A percentile compares a stretch with the other conserved stretches of the same genome.
Conservation (phyloP, 805 yeast species). For the Maudiozyma pseudohumilis region DNA sequence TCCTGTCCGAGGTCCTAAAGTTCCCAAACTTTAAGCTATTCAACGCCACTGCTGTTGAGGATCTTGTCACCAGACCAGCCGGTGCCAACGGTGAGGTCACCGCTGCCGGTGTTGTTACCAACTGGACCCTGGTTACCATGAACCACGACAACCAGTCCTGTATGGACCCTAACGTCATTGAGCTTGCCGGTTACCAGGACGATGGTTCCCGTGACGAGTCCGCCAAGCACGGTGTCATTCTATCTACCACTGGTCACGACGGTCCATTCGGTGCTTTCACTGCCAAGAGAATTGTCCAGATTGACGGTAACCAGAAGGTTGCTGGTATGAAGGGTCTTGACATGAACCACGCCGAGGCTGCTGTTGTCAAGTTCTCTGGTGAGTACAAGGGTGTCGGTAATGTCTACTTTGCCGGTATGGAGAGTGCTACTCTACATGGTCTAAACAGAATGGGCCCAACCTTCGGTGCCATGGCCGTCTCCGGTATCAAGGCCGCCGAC, state of each 20-base stretch:
- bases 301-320: slow-evolving; percentile 38
- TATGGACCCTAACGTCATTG: slow-evolving; percentile 77
- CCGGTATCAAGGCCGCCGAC: slow-evolving; percentile 75
- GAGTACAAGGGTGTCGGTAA: slow-evolving; percentile 23
- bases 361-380: slow-evolving; percentile 60
- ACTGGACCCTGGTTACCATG: slow-evolving; percentile 72
- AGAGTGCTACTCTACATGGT: slow-evolving; percentile 66
- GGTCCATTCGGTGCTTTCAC: slow-evolving; percentile 78
- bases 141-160: slow-evolving; percentile 70
- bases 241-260: slow-evolving; percentile 73
- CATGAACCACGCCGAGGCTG: slow-evolving; percentile 71
- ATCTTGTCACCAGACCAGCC: slow-evolving; percentile 61
- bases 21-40: slow-evolving; percentile 69
- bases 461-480: slow-evolving; percentile 70
- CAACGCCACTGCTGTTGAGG: slow-evolving; percentile 76
- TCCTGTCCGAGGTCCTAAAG: slow-evolving; percentile 55
- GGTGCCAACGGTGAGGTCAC: slow-evolving; percentile 46
- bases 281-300: slow-evolving; percentile 54
- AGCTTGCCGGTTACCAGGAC: slow-evolving; percentile 32
- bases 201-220: slow-evolving; percentile 30
- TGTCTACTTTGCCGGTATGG: slow-evolving; percentile 53
- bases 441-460: slow-evolving; percentile 80
- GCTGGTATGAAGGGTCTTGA: slow-evolving; percentile 72
- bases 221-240: slow-evolving; percentile 37
- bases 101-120: slow-evolving; percentile 73